A percentile compares a stretch with the other conserved stretches of the same genome.
Conservation (phyloP, 768 basidiomycete species). For the Tylopilus vinaceipallidus region DNA sequence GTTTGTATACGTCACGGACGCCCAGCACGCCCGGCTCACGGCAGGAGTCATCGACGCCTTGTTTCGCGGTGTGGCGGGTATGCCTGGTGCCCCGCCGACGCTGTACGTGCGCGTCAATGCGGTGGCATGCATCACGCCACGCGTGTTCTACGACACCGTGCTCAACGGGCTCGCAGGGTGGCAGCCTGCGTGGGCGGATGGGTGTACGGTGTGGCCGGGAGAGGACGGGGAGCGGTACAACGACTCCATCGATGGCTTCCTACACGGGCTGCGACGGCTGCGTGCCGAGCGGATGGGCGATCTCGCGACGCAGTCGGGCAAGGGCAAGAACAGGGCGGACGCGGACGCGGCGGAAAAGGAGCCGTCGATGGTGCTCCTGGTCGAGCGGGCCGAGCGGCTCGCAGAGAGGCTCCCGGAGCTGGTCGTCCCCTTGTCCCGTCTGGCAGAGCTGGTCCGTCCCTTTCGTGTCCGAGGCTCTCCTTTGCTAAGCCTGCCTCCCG, state of each 20-base stretch:
- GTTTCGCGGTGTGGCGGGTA: conserved; percentile 12
- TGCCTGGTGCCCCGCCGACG: conserved; percentile 26
- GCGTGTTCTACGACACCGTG: conserved; percentile 63
- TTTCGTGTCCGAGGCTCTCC: no score
- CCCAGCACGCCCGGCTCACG: conserved; percentile 47
- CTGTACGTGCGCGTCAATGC: conserved; percentile 51
- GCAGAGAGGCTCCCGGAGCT: conserved; percentile 61
- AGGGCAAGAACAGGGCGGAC: conserved; percentile 32
- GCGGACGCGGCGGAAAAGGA: conserved; percentile 13
- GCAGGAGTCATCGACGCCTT: conserved; percentile 32
- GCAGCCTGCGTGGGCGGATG: conserved; percentile 57
- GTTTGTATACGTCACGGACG: conserved; percentile 68
- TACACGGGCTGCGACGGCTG: conserved; percentile 57
- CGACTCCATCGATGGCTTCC: conserved; percentile 63
- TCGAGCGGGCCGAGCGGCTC: conserved; percentile 69
- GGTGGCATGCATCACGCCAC: conserved; percentile 57
- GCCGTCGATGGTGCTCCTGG: conserved; percentile 50
- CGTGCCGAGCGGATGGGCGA: conserved; percentile 21
- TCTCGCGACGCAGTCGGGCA: conserved; percentile 25
- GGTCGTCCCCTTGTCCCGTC: conserved; percentile 65
- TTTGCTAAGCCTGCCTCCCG: no score
- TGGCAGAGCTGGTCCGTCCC: conserved; percentile 65
- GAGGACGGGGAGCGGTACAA: conserved; percentile 49
- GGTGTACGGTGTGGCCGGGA: conserved; percentile 57
- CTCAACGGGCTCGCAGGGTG: conserved; percentile 60